phyloP scores from a whole-genome alignment of 2,329 filamentous ascomycete genomes.

The Trichoderma cornu-damae region DNA sequence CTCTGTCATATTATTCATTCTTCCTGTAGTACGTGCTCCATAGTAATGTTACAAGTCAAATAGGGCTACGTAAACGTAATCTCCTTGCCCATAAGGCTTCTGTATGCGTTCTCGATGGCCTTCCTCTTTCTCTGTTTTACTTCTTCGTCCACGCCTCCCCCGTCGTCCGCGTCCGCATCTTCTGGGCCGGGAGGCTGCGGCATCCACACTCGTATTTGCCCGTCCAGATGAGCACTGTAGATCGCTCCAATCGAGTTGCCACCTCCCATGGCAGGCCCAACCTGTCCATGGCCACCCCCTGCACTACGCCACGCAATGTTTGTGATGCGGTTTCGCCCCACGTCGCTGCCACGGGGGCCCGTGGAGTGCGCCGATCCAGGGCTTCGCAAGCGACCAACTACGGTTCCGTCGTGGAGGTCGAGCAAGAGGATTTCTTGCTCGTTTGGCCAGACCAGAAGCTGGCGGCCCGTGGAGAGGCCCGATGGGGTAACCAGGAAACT shows the following conservation, averaged over 20 bases:
- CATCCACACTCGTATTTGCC: conserved; percentile 75
- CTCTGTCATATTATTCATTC: not conserved
- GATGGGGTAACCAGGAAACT: conserved; percentile 60
- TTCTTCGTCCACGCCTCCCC: conserved; percentile 39
- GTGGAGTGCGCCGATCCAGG: conserved; percentile 50
- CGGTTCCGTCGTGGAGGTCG: conserved; percentile 69
- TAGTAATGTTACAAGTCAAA: not conserved
- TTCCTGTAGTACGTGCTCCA: not conserved
- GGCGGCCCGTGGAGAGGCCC: conserved; percentile 48
- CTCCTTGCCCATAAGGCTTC: conserved; percentile 66
- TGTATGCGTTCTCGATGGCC: conserved; percentile 73
- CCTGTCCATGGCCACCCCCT: conserved; percentile 52
- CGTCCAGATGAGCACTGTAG: conserved; percentile 79
- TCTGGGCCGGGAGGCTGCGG: conserved; percentile 52
- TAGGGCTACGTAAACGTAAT: conserved; percentile 53
- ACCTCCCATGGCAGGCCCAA: conserved; percentile 57
- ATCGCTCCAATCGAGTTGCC: conserved; percentile 51
- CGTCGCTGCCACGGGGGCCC: conserved; percentile 42
- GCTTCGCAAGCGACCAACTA: conserved; percentile 66
- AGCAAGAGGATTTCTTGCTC: conserved; percentile 74
- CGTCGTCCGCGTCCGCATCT: conserved; percentile 44
- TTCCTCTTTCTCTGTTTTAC: conserved; percentile 62
- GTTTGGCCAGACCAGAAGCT: conserved; percentile 77
- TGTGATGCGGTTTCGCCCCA: conserved; percentile 63
- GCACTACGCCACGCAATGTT: conserved; percentile 66